Evolutionary conservation across 2,329 filamentous ascomycete species (phyloP).

Genomic region (Fusarium beomiforme): DNA sequence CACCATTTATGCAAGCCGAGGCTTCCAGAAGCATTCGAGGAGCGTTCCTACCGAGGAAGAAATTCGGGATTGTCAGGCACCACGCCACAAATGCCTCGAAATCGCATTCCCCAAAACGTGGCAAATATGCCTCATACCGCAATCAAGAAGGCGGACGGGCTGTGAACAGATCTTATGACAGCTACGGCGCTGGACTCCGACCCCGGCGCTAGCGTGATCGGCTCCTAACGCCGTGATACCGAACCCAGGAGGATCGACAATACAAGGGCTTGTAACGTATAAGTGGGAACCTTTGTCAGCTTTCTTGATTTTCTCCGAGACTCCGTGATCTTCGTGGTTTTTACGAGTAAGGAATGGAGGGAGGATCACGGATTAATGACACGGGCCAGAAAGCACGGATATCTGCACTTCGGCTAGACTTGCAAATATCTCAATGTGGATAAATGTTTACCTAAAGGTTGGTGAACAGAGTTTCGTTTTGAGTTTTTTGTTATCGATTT

Average conservation of each 20-base stretch:
- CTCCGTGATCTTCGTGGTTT: not conserved
- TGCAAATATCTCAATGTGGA: not conserved
- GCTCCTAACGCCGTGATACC: slow-evolving; percentile 19
- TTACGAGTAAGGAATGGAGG: not conserved
- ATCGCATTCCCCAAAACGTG: not conserved
- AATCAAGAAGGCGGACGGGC: too few relatives aligned
- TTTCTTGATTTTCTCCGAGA: not conserved
- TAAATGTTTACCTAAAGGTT: not conserved
- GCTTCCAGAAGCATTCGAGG: not conserved
- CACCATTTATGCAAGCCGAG: not conserved
- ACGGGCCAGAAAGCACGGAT: not conserved
- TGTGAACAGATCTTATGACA: not conserved
- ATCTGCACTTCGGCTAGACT: not conserved
- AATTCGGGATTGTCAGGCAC: not conserved
- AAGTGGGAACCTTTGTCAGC: not conserved
- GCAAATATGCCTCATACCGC: not conserved
- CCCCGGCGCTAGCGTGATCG: slow-evolving; percentile 22
- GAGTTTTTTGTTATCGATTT: not conserved
- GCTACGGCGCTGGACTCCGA: not conserved
- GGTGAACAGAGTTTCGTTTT: not conserved
- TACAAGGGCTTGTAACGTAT: not conserved
- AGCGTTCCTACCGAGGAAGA: not conserved
- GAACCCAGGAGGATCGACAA: slow-evolving; percentile 21
- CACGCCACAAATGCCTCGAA: not conserved
- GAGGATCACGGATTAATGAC: not conserved